phyloP scores from a whole-genome alignment of 176 grass and related monocot genomes.

The Hordeum vulgare region DNA sequence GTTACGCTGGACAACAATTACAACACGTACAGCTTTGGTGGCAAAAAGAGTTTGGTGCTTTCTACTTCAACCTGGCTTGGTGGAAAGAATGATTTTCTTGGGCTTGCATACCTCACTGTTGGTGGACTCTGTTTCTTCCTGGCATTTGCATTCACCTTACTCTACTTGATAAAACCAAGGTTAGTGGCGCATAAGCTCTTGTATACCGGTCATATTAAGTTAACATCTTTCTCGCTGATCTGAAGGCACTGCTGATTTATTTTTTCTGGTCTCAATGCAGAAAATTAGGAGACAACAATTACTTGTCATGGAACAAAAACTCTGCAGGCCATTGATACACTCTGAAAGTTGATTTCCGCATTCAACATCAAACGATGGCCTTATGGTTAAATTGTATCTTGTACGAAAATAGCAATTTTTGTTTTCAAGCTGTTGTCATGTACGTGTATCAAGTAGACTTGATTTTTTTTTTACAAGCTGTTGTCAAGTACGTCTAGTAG shows the following conservation, averaged over 20 bases:
- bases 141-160: slow-evolving; percentile 62
- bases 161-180: slow-evolving; percentile 90
- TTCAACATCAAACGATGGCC: background rate
- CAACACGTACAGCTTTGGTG: slow-evolving; percentile 76
- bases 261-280: slow-evolving; percentile 27
- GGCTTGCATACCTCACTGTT: slow-evolving; percentile 72
- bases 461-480: slow-evolving; percentile 6
- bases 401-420: slow-evolving; percentile 35
- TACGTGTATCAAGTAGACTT: background rate
- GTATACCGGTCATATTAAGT: background rate
- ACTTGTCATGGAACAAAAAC: slow-evolving; percentile 85
- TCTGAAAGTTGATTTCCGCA: slow-evolving; percentile 8
- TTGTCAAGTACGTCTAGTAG: slow-evolving; percentile 10
- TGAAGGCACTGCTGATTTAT: slow-evolving; percentile 14
- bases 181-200: slow-evolving; percentile 15
- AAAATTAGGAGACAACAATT: slow-evolving; percentile 70
- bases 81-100: slow-evolving; percentile 90
- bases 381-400: slow-evolving; percentile 40
- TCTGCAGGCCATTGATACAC: slow-evolving; percentile 23
- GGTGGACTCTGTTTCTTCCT: slow-evolving; percentile 79
- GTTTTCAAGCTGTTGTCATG: background rate
- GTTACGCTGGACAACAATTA: slow-evolving; percentile 70
- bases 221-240: background rate
- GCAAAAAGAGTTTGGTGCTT: slow-evolving; percentile 86
- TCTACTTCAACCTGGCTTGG: slow-evolving; percentile 88